Evolutionary conservation across 176 grass and related monocot species (phyloP).

Genomic region (Oryza glumipatula): DNA sequence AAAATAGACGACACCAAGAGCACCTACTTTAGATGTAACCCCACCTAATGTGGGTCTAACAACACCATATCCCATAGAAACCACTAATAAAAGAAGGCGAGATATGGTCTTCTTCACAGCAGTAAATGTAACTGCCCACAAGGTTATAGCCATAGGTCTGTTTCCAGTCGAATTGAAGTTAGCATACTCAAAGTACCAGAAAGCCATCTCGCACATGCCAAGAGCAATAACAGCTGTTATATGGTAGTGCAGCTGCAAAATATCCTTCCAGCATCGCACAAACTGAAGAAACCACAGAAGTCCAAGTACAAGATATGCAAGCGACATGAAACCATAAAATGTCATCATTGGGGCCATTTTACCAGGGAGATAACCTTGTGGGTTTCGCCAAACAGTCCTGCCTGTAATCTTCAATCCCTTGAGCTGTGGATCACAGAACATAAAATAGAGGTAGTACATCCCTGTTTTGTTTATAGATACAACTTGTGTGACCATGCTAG

Average conservation of each 20-base stretch:
- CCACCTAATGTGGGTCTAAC: slow-evolving; percentile 83
- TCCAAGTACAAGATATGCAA: slow-evolving; percentile 92
- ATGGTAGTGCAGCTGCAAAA: slow-evolving; percentile 95
- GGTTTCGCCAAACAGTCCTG: slow-evolving; percentile 97
- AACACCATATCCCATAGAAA: slow-evolving; percentile 95
- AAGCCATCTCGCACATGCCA: slow-evolving; percentile 99
- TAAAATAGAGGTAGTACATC: slow-evolving; percentile 99
- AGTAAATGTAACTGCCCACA: slow-evolving; percentile 99
- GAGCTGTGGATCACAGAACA: slow-evolving; percentile 97
- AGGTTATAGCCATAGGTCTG: slow-evolving; percentile 92
- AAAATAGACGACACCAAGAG: slow-evolving; percentile 89
- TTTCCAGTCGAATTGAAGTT: slow-evolving; percentile 94
- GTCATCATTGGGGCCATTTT: slow-evolving; percentile 98
- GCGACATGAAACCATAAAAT: slow-evolving; percentile 95
- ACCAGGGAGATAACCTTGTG: slow-evolving; percentile 96
- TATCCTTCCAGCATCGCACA: slow-evolving; percentile 82
- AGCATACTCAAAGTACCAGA: slow-evolving; percentile 98
- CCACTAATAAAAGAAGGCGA: slow-evolving; percentile 89
- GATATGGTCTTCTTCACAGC: slow-evolving; percentile 98
- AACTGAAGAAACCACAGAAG: slow-evolving; percentile 96
- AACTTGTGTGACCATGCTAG: slow-evolving; percentile 62
- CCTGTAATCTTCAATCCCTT: slow-evolving; percentile 75
- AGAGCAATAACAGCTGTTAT: slow-evolving; percentile 96
- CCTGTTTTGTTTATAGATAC: slow-evolving; percentile 81
- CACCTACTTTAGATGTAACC: slow-evolving; percentile 76